Evolutionary conservation across 768 basidiomycete genomes (phyloP), one percentile per base, ranked within the genome.

Genomic region (Pleurotus tuoliensis): DNA sequence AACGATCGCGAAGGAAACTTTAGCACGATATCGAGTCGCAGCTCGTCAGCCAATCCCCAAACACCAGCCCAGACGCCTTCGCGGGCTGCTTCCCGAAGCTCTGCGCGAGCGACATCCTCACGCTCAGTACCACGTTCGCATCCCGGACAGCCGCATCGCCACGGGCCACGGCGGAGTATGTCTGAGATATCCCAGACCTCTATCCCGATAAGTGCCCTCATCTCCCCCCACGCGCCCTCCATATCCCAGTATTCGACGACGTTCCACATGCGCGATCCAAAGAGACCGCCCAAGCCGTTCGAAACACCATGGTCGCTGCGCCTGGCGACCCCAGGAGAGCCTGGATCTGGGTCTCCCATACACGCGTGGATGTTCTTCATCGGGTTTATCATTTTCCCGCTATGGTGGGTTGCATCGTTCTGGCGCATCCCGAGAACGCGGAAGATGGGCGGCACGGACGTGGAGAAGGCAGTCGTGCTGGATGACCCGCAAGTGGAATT

Each of bases 261-360:
- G 15, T 92, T 84, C 62, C 88, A 91, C 64, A 92, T 92, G 90
- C 83, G 87, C 34, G 90, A 92, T 68, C 90, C 88, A 0, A 80
- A 83, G 16, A 86, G 76, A 61, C 87, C 88, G 4, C 77, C 81
- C 0, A 82, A 78, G 44, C 69, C 80, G 3, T 77, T 80, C 56
- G 71, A 74, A 51, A 90, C 89, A 1, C 75, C 80, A 5, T 91
- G 87, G 90, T 64, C 76, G 13, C 74, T 88, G 53, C 76, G 76
- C 7, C 76, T 83, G 51, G 76, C 76, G 16, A 65, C 66, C 7
- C 62, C 59, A 0, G 72, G 62, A n/a, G 68, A 54, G 41, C 56
- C 74, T 75, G 63, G 71, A 67, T 12, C 76, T 66, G 43, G 77
- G 73, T 54, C 64, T 60, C 82, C 88, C 3, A 57, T 83, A 22